phyloP scores from a whole-genome alignment of 2,329 filamentous ascomycete genomes.

The Herpotrichia juniperi region DNA sequence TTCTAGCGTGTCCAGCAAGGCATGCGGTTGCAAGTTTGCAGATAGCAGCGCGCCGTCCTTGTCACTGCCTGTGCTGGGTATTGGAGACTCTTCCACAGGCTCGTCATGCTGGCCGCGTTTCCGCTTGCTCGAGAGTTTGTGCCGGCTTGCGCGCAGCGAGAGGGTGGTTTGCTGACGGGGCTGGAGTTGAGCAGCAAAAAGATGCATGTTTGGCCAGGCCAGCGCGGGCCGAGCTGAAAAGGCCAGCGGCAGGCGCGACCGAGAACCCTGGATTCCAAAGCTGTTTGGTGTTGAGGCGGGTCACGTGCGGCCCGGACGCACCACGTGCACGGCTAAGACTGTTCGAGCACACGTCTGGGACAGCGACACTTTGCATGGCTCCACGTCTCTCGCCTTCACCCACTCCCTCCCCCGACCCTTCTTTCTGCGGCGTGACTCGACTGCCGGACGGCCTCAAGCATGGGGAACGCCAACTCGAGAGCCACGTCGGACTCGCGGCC shows the following conservation, averaged over 20 bases:
- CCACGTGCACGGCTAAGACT: not conserved
- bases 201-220: conserved; percentile 32
- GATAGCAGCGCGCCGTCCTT: conserved; percentile 4
- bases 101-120: conserved; percentile 27
- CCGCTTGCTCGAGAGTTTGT: conserved; percentile 28
- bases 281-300: too few species aligned
- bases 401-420: conserved; percentile 9
- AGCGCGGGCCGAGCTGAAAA: not conserved
- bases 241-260: not conserved
- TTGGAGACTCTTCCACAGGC: conserved; percentile 16
- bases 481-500: conserved; percentile 28
- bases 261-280: not conserved
- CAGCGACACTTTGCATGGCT: not conserved
- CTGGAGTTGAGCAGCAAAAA: conserved; percentile 39
- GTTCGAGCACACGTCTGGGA: not conserved
- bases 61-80: conserved; percentile 6
- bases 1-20: conserved; percentile 27
- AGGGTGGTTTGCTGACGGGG: conserved; percentile 31
- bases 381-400: conserved; percentile 10
- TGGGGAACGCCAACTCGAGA: conserved; percentile 48
- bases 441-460: conserved; percentile 35
- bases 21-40: conserved; percentile 22
- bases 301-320: not conserved
- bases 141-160: conserved; percentile 41
- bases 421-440: conserved; percentile 25